These are phyloP conservation scores for Zymoseptoria crescenta DNA, from an alignment of 2,329 filamentous ascomycete genomes.

Conservation along the genomic window DNA sequence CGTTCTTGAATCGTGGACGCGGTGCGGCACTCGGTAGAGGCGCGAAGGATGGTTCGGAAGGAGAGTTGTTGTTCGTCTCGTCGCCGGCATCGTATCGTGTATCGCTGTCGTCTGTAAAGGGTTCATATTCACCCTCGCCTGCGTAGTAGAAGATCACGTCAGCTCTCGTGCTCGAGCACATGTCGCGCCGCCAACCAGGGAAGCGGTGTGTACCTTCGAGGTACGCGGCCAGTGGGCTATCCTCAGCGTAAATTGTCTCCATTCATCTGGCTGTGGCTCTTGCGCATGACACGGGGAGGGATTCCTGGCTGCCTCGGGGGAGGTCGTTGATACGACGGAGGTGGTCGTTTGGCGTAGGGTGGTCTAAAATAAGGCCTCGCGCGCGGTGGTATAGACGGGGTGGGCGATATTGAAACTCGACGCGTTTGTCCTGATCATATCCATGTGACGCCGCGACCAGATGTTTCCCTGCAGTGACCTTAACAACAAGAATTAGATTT, in stretches of 20 bases:
- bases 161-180: conserved; percentile 1
- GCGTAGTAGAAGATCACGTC: conserved; percentile 2
- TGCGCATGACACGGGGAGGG: not conserved
- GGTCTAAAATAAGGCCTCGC: no score
- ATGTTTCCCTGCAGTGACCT: no score
- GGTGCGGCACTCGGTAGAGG: conserved; percentile 10
- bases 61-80: conserved; percentile 3
- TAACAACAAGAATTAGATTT: no score
- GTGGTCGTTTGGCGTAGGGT: not conserved
- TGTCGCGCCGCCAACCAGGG: not conserved
- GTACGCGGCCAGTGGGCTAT: conserved; percentile 81
- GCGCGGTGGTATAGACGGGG: no score
- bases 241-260: conserved; percentile 81
- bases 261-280: conserved; percentile 42
- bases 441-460: no score
- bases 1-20: conserved; percentile 14
- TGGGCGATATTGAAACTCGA: no score
- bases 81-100: conserved; percentile 3
- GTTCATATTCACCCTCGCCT: conserved; percentile 23
- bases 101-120: conserved; percentile 9
- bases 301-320: not conserved
- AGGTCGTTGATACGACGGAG: not conserved
- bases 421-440: no score
- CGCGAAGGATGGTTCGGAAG: conserved; percentile 30
- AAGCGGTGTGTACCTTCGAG: conserved; percentile 61